Percentiles rank a stretch among this genome's conserved stretches.
Evolutionary conservation across 441 rosid species (phyloP).

Genomic region (Geranium incanum): DNA sequence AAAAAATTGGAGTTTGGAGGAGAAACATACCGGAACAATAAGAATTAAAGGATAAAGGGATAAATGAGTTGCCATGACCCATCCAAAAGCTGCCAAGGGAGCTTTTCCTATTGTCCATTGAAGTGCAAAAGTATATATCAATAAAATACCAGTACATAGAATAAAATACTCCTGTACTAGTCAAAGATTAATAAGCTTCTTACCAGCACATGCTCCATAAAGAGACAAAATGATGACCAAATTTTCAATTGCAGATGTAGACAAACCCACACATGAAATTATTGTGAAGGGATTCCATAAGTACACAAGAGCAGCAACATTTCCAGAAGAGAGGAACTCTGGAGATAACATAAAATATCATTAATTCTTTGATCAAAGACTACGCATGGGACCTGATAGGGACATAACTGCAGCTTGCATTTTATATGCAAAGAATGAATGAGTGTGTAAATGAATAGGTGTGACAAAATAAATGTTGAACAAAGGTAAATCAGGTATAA

Average conservation of each 20-base stretch:
- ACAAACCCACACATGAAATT: slow-evolving; percentile 74
- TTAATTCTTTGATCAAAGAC: slow-evolving; percentile 12
- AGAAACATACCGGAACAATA: slow-evolving; percentile 55
- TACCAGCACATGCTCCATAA: slow-evolving; percentile 75
- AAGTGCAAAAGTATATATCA: slow-evolving; percentile 12
- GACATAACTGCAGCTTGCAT: slow-evolving; percentile 14
- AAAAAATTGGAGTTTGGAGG: background rate
- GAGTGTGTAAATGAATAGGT: background rate
- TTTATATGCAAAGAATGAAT: background rate
- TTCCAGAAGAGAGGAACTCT: slow-evolving; percentile 58
- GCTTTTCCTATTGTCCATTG: slow-evolving; percentile 46
- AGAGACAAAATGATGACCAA: slow-evolving; percentile 52
- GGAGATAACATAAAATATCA: slow-evolving; percentile 19
- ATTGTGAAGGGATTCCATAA: slow-evolving; percentile 90
- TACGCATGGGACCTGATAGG: background rate
- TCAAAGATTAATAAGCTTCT: slow-evolving; percentile 26
- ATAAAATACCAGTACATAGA: background rate
- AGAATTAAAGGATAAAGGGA: slow-evolving; percentile 80
- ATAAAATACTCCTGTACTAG: background rate
- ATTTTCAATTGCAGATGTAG: slow-evolving; percentile 83
- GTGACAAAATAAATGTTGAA: background rate
- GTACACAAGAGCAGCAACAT: slow-evolving; percentile 79
- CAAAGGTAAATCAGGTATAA: background rate
- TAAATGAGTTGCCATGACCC: slow-evolving; percentile 81
- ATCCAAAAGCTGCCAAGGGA: slow-evolving; percentile 89